Base-by-base conservation (phyloP, 768 basidiomycete species). In the Hericium erinaceus region DNA sequence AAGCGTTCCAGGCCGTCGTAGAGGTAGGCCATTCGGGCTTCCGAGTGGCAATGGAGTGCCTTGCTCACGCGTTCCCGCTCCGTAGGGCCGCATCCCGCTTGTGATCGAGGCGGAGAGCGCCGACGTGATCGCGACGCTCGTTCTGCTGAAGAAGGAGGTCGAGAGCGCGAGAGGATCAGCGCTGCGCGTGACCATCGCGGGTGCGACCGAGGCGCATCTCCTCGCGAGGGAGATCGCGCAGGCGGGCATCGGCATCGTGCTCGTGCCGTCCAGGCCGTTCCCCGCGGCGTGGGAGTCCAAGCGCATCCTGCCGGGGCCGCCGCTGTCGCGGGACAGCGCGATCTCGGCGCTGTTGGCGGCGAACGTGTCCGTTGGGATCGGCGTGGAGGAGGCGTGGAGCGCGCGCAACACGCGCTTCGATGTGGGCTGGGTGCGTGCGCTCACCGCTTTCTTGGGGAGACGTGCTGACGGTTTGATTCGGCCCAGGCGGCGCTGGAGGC, bases 331-430 rank as follows among this genome's bases (percentile, higher is more conserved):
- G 70, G 61, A 80, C 48, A 87, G 75, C 55, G 75, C 82, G 0
- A 72, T 92, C 44, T 74, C 80, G 22, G 75, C 76, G 54, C 78
- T 98, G 20, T 67, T 85, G 16, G 73, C 75, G 2, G 80, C 88
- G 48, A 84, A 83, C 26, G 88, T 97, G 15, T 82, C 81, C 5
- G 83, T 91, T 37, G 89, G 82, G 8, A 66, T 92, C 50, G 87
- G 86, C 16, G 75, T 84, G 49, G 70, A 77, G 48, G 81, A 83
- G 59, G 79, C 79, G 41, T 92, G 85, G 86, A 75, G 78, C 26
- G 85, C 87, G 7, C 80, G 89, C 24, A 91, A 87, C 65, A 77
- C 87, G 10, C 80, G 87, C 15, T 89, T 92, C 62, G 92, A 95
- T 61, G 71, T 83, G 33, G 88, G 81, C 46, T 95, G 93, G 92